Evolutionary conservation across 768 basidiomycete species (phyloP), one percentile per base, ranked within the genome.

Genomic region (Amanita rimosa): DNA sequence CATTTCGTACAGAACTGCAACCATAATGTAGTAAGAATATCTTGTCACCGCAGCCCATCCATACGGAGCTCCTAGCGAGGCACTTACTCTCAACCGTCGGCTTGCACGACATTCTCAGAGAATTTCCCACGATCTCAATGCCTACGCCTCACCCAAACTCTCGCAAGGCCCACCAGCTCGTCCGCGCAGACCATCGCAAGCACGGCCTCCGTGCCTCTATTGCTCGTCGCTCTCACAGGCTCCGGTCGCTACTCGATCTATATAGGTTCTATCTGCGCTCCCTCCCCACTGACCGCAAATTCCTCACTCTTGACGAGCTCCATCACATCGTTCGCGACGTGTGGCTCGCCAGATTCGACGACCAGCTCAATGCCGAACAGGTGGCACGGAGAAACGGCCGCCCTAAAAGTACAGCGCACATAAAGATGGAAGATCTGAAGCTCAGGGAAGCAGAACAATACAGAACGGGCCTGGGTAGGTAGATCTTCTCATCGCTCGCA

Each of bases 201-300:
- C 71, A 71, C 17, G 88, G 81, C 60, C 68, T 91, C 14, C 72
- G 71, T 10, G 74, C 74, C 49, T 67, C 75, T 4, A 66, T 74
- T 7, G 68, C 68, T 6, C 79, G 79, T 55, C 74, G 85, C 21
- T 60, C 60, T 4, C 73, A 81, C 58, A 84, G 79, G 58, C 69
- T 81, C 39, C 63, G 71, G 10, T 37, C 24, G 52, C 6, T 58
- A 87, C 86, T 73, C 53, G 79, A 88, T 58, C 65, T 84, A 8
- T 85, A 79, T 61, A 74, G 75, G 10, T 91, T 91, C 65, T 90
- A 88, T 62, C 84, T 74, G 56, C 74, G 83, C 52, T 77, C 81
- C 8, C 60, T 90, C 6, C 86, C 86, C 0, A 70, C 75, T 41
- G 74, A 75, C 36, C 71, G 72, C 1, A 69, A n/a, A n/a, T n/a